Base-by-base conservation (phyloP, 768 basidiomycete genomes). In the Phylloporus sp. region DNA sequence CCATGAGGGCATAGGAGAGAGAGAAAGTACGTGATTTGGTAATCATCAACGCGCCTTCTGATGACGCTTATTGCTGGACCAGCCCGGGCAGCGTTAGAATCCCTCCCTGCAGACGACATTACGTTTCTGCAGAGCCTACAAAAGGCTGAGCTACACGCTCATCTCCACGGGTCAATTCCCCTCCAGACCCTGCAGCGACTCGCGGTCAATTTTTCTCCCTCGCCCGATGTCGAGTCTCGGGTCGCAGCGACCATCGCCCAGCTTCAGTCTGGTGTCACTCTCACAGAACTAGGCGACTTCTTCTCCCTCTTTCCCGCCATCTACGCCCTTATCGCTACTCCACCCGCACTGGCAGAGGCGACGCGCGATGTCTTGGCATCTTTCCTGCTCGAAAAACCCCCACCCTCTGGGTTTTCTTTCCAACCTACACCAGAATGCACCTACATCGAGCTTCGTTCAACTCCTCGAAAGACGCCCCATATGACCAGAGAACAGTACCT, bases 71-170 rank as follows among this genome's bases (percentile, higher is more conserved):
- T 64, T 36, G 28, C 62, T 16, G 73, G 72, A 2, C 47, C 62
- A 46, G 69, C 82, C 1, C 73, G 76, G 0, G 59, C 53, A 0
- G 90, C 90, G 1, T 68, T 90, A 12, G 63, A 59, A 1, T 78
- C 82, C 1, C 75, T 91, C 22, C 70, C 72, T 10, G 55, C 71
- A 0, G 55, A 68, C 6, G 82, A 91, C 56, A 45, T 84, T 22
- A 31, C 64, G 6, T 92, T 91, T 66, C 71, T 93, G 38, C 72
- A 79, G 43, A 50, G 55, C 1, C 74, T 91, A 0, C 86, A 86
- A 10, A 93, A 93, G 67, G 88, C 90, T 1, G 91, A 94, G 62
- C 77, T 93, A 0, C 91, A 92, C 55, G 91, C 90, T 0, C 90
- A 92, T 61, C 78, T 91, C 5, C 91, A 91, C 58, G 90, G 90